These are phyloP conservation scores for Marasmius tenuissimus DNA, from an alignment of 1,284 basidiomycete species.

Conservation along the genomic window DNA sequence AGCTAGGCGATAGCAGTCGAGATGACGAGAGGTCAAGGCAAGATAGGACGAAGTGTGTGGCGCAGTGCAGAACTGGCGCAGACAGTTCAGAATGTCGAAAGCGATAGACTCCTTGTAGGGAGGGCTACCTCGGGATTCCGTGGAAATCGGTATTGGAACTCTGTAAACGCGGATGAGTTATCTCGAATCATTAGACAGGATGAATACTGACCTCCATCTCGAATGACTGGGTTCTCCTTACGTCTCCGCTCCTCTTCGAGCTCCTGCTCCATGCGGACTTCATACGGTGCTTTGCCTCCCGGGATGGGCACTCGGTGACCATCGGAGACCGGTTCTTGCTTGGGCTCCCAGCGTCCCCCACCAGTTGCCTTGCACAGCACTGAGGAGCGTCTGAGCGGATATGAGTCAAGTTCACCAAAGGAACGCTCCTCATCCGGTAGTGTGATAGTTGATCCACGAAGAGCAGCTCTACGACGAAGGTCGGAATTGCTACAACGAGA, in stretches of 20 bases:
- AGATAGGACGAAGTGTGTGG: neutral
- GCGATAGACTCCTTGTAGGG: conserved; percentile 25
- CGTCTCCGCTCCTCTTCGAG: conserved; percentile 49
- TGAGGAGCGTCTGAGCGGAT: conserved; percentile 64
- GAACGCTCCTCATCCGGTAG: conserved; percentile 40
- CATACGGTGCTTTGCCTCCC: conserved; percentile 62
- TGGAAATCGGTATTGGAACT: conserved; percentile 62
- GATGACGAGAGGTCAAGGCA: neutral
- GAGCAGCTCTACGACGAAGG: conserved; percentile 21
- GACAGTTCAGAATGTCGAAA: conserved; percentile 54
- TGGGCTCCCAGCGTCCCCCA: conserved; percentile 75
- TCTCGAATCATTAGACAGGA: neutral
- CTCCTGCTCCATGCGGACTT: conserved; percentile 64
- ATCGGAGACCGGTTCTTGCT: conserved; percentile 42
- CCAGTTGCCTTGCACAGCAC: conserved; percentile 72
- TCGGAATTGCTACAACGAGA: conserved; percentile 18
- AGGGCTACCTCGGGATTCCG: conserved; percentile 39
- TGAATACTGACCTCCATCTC: conserved; percentile 50
- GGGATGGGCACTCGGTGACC: conserved; percentile 54
- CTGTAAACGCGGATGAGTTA: conserved; percentile 25
- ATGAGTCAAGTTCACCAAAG: conserved; percentile 62
- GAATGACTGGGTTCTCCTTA: conserved; percentile 58
- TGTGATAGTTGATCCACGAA: conserved; percentile 30
- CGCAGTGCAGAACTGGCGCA: neutral
- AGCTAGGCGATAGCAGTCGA: neutral